phyloP scores from a whole-genome alignment of 2,329 filamentous ascomycete species.

The Raffaelea ambrosiae region DNA sequence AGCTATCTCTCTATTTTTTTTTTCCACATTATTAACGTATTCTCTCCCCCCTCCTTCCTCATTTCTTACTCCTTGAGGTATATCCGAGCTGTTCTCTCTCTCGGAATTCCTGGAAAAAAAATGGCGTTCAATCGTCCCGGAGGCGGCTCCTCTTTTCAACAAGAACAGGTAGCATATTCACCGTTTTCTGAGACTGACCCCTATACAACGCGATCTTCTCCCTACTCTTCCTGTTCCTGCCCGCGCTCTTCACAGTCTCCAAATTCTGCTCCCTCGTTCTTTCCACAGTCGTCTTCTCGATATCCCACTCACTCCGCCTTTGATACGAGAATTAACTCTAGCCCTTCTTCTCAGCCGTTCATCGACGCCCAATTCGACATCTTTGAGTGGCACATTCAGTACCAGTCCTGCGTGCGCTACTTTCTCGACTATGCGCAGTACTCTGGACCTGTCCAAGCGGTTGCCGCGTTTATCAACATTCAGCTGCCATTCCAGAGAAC shows the following conservation, averaged over 20 bases:
- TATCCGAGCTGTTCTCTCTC: not conserved
- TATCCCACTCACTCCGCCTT: not conserved
- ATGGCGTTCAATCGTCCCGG: constrained; percentile 21
- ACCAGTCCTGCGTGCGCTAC: constrained; percentile 81
- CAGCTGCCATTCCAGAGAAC: constrained; percentile 73
- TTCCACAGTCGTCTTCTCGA: not conserved
- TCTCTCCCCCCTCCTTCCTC: not conserved
- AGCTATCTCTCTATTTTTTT: not conserved
- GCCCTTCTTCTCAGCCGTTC: constrained; percentile 28
- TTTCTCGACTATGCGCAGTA: constrained; percentile 90
- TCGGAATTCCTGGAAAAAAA: not conserved
- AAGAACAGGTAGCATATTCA: constrained; percentile 22
- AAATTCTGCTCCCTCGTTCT: not conserved
- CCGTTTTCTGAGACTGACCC: constrained; percentile 1
- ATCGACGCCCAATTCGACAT: constrained; percentile 59
- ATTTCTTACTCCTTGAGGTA: not conserved
- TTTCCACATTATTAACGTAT: not conserved
- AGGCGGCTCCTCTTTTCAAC: constrained; percentile 19
- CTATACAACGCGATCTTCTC: not conserved
- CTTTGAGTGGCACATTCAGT: constrained; percentile 86
- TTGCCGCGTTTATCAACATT: constrained; percentile 89
- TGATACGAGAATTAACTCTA: constrained; percentile 10
- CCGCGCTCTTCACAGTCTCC: not conserved
- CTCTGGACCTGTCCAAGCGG: constrained; percentile 70
- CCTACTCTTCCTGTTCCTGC: not conserved